These are phyloP conservation scores for Phytophthora quininea DNA, from an alignment of 352 stramenopile genomes.

Conservation along the genomic window DNA sequence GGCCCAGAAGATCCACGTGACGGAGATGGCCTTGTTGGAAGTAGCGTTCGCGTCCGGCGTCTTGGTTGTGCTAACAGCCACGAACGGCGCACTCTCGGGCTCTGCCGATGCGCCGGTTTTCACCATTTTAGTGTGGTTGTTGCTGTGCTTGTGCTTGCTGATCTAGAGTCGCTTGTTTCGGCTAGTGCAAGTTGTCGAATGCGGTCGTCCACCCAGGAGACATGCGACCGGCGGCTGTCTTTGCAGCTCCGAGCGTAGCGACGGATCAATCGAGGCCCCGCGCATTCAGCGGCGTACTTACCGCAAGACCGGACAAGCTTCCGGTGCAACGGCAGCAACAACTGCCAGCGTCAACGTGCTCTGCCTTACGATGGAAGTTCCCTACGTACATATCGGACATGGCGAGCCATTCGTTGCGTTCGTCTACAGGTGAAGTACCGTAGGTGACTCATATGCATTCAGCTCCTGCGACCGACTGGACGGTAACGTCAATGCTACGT, in stretches of 20 bases:
- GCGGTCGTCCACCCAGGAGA: neutral
- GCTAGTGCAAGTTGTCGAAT: neutral
- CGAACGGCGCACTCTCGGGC: neutral
- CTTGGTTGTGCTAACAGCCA: neutral
- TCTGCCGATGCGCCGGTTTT: neutral
- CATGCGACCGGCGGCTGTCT: neutral
- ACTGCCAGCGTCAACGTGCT: neutral
- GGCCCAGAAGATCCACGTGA: conserved; percentile 44
- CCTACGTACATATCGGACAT: neutral
- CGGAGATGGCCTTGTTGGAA: conserved; percentile 9
- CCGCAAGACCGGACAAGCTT: neutral
- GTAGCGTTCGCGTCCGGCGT: neutral
- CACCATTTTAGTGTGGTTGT: neutral
- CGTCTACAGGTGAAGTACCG: neutral
- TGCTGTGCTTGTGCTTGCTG: neutral
- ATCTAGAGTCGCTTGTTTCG: too few species aligned
- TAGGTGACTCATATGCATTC: neutral
- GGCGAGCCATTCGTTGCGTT: neutral
- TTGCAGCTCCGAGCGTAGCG: conserved; percentile 2
- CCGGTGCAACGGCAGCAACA: neutral
- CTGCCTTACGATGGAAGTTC: neutral
- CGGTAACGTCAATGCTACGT: too few species aligned
- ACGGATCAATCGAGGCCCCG: neutral
- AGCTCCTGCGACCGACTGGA: neutral
- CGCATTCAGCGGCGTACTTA: conserved; percentile 4